Base-by-base conservation (phyloP, 345 rosid genomes). In the Rhodomyrtus tomentosa region DNA sequence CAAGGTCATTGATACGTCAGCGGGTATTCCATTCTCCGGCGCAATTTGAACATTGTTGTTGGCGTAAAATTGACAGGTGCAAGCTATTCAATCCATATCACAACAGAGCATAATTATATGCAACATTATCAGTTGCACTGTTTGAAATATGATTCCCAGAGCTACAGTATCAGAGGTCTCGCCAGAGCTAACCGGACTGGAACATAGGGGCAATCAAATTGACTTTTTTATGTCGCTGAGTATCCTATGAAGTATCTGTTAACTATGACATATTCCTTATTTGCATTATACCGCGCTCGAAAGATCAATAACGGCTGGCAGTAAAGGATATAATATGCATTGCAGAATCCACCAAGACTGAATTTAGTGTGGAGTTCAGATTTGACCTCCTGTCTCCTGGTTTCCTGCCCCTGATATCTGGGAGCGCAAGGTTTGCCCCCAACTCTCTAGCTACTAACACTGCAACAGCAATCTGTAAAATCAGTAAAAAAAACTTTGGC, bases 381-480 rank as follows among this genome's bases (percentile, higher is more conserved):
- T 25, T 48, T 42, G 15, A 88, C 92, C 92, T 90, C 80, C 85
- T 89, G 54, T 87, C 91, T 40, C 88, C 90, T 79, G 88, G 90
- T 54, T 84, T 89, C 82, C 29, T 86, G 58, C 91, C 91, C 88
- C 87, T 86, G 51, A 90, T 86, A 86, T 89, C 89, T 10, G 92
- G 92, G 13, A 90, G 84, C n/a, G 87, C 88, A 82, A 89, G 89
- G 38, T 86, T 90, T 85, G 89, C 92, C 53, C 90, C 89, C 21
- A 89, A 45, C 53, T 90, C 85, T 81, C 84, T 85, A 79, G 92
- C 91, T 22, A 90, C 88, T 15, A 89, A 88, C 85, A 84, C 92
- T 5, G 92, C 91, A 87, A 89, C 87, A 45, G 89, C 85, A 72
- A 86, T 56, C 92, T 89, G 84, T 48, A 59, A 84, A 27, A 72